Base-by-base conservation (phyloP, 2,329 filamentous ascomycete species). In the Coleophoma cylindrospora region DNA sequence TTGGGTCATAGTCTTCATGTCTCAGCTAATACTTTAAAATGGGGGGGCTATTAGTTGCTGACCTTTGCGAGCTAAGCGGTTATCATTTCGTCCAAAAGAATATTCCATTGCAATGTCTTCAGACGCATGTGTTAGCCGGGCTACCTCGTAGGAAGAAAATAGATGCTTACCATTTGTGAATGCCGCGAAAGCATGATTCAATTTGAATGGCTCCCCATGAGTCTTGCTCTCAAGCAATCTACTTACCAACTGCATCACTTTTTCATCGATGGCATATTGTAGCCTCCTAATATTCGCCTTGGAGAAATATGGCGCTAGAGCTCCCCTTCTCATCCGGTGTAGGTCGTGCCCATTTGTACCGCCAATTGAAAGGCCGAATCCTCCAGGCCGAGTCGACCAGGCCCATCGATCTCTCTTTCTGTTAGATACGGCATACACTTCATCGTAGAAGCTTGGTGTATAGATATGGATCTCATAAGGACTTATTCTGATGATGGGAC, bases 381-480 rank as follows among this genome's bases (percentile, higher is more conserved):
- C 51, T 13, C 53, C 34, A 7, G 40, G 17, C 4, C 33, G 47
- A 27, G 54, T 54, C 36, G 55, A 53, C 37, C 52, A 57, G 14
- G 34, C 37, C 38, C 52, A 52, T 11, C 54, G 51, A 27, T 59
- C 45, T 17, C 50, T 36, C 41, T 56, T 56, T 14, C 40, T 37
- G 6, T 37, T 36, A 3, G 51, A 34, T 21, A 49, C 51, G 5
- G 66, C 60, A 54, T 69, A 73, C 21, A 74, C 54, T 43, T 70
- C 68, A 40, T 70, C 62, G 51, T 68, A 66, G 55, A 73, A 71
- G 45, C 54, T 48, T 17, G 61, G 54, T 32, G 65, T 62, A 14
- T 56, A 58, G 27, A 72, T 64, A 50, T 73, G 65, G 21, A 74
- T 60, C 52, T 73, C 71, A 59, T 66, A 66, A 1, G 66, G 62